phyloP scores from a whole-genome alignment of 2,329 filamentous ascomycete genomes.

The Colletotrichum sp. region DNA sequence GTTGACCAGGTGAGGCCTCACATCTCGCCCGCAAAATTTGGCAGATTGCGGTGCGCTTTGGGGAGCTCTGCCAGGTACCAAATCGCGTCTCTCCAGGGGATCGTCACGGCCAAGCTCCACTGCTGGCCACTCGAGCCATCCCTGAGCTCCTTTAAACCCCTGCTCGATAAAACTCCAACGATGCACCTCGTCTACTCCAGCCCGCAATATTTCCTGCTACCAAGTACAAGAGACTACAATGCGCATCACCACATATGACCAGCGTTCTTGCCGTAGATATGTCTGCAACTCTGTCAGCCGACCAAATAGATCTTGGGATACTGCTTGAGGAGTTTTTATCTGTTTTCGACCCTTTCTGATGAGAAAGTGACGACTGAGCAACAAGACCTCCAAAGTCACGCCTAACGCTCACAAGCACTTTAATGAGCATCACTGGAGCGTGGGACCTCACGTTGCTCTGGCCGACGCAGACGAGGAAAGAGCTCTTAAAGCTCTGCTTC shows the following conservation, averaged over 20 bases:
- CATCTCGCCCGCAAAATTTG: neutral
- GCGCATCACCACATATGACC: neutral
- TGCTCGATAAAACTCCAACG: conserved; percentile 1
- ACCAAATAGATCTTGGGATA: rapidly evolving
- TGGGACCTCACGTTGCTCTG: conserved; percentile 18
- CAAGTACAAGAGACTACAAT: neutral
- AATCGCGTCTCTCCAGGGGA: neutral
- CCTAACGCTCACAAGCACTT: conserved; percentile 18
- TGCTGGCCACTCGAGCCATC: conserved; percentile 31
- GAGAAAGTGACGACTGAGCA: neutral
- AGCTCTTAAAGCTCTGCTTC: conserved; percentile 18
- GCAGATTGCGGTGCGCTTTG: conserved; percentile 1
- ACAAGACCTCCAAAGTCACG: neutral
- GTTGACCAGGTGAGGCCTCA: conserved; percentile 6
- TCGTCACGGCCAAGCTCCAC: conserved; percentile 13
- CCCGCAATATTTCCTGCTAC: conserved; percentile 36
- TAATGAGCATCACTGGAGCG: conserved; percentile 8
- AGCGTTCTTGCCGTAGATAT: neutral
- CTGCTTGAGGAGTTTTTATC: rapidly evolving
- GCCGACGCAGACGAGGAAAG: conserved; percentile 18
- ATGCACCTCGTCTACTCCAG: conserved; percentile 30
- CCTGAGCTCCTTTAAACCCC: conserved; percentile 6
- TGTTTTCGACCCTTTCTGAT: neutral
- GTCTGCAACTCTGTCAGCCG: rapidly evolving
- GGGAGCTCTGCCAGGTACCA: neutral